Percentiles rank a stretch among this genome's conserved stretches.
phyloP scores from a whole-genome alignment of 1,284 basidiomycete genomes.

The Austroboletus rostrupii region DNA sequence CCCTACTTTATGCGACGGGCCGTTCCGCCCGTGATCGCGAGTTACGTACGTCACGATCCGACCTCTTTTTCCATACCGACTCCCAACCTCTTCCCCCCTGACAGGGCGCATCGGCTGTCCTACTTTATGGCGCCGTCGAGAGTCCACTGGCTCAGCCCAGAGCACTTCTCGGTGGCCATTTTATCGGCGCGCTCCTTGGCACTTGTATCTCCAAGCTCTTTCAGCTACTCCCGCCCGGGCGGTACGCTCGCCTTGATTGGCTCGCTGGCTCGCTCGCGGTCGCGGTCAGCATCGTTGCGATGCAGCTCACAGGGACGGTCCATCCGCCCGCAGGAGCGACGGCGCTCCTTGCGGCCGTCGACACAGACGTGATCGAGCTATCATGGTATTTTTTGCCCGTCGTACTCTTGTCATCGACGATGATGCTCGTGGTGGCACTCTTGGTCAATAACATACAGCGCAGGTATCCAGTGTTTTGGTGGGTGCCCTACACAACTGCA shows the following conservation, averaged over 20 bases:
- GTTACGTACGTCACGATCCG: slow-evolving; percentile 13
- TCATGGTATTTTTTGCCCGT: slow-evolving; percentile 64
- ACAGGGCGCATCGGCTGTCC: slow-evolving; percentile 59
- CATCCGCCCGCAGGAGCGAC: slow-evolving; percentile 62
- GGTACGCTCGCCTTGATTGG: slow-evolving; percentile 47
- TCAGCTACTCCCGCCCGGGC: slow-evolving; percentile 38
- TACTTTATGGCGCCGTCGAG: slow-evolving; percentile 57
- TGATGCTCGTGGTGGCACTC: slow-evolving; percentile 50
- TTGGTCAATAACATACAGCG: slow-evolving; percentile 58
- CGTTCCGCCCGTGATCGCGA: slow-evolving; percentile 38
- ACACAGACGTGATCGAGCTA: slow-evolving; percentile 41
- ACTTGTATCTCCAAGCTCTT: slow-evolving; percentile 58
- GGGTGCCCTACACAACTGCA: slow-evolving; percentile 15
- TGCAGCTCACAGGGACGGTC: slow-evolving; percentile 49
- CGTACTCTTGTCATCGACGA: slow-evolving; percentile 48
- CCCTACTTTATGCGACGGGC: slow-evolving; percentile 45
- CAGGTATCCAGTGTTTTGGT: slow-evolving; percentile 57
- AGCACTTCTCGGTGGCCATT: slow-evolving; percentile 42
- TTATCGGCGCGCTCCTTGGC: slow-evolving; percentile 32
- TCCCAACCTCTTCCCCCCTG: too few relatives aligned
- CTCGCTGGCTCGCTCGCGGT: slow-evolving; percentile 53
- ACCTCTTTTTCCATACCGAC: background rate
- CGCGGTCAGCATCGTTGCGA: slow-evolving; percentile 44
- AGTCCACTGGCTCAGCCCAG: slow-evolving; percentile 60
- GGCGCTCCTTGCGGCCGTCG: slow-evolving; percentile 46